phyloP scores from a whole-genome alignment of 169 alveolate species.

The Plasmodium knowlesi region DNA sequence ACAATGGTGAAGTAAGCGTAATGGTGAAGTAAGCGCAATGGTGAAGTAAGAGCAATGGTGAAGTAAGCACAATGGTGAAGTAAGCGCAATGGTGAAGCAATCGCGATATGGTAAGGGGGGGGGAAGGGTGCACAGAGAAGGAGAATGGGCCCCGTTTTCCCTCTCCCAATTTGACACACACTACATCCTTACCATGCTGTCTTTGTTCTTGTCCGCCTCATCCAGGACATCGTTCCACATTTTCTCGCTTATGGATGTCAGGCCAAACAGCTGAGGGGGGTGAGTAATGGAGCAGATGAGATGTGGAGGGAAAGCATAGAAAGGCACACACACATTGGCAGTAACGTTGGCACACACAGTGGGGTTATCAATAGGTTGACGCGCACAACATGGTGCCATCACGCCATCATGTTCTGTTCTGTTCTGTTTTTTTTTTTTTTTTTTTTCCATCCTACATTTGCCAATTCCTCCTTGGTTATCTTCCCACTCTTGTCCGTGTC shows the following conservation, averaged over 20 bases:
- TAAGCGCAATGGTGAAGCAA: background rate
- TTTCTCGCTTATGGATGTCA: conserved; percentile 77
- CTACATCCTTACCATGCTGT: conserved; percentile 79
- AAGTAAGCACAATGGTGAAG: no score
- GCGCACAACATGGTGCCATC: background rate
- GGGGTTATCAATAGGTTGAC: background rate
- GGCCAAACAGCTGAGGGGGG: conserved; percentile 79
- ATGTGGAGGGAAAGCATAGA: no score
- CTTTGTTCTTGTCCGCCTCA: conserved; percentile 82
- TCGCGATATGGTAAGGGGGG: background rate
- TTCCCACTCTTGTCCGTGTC: conserved; percentile 88
- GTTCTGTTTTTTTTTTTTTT: no score
- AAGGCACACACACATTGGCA: background rate
- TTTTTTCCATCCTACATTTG: conserved; percentile 38
- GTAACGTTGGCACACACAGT: background rate
- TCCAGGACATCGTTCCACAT: conserved; percentile 80
- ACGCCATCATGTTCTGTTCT: background rate
- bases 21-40: background rate
- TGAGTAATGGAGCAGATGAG: no score
- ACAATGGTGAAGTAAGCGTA: background rate
- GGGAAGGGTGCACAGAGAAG: background rate
- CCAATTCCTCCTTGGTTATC: conserved; percentile 82
- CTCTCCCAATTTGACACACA: background rate
- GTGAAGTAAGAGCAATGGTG: no score
- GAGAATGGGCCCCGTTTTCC: background rate